Evolutionary conservation across 352 stramenopile species (phyloP), one percentile per base, ranked within the genome.

Genomic region (Plasmopara muralis): DNA sequence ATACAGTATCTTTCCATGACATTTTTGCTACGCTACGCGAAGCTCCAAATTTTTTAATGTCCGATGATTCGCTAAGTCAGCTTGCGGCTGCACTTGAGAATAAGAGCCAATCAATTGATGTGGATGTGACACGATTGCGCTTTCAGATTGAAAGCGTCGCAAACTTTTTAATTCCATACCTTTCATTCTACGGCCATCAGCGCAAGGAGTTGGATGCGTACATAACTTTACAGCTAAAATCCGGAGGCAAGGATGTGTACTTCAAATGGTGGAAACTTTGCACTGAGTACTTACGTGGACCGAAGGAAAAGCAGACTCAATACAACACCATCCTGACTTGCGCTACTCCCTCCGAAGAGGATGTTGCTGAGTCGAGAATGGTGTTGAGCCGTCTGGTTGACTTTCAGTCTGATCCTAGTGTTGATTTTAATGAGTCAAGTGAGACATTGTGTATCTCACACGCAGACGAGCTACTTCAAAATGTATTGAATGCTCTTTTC

Each of bases 131-230:
- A 49, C 63, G 59, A 33, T 18, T 72, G 6, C 50, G 50, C 8
- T 47, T 50, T n/a, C 42, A 67, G 34, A 47, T 79, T 25, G 54
- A 77, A 49, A 50, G 43, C 1, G 41, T 76, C 38, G 45, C 62
- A 33, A 43, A 30, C 41, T 53, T 30, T 39, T 64, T 84, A 33
- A 63, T 55, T 12, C 68, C 73, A 14, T 76, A 59, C 34, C 54
- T 84, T 41, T 60, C 46, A n/a, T 57, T 50, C 13, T 84, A 84
- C 52, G 51, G 65, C 28, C 48, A 60, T 6, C 53, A 49, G 10
- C 71, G 71, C 8, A 56, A 71, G 31, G 57, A 72, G 4, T 41
- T 83, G 16, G 69, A 81, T 48, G 58, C 49, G n/a, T 81, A 66
- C 39, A 37, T 78, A 10, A 29, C 49, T 30, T 48, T 43, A 28